Conservation (phyloP, 768 basidiomycete species). For the Phanerochaete sordida region DNA sequence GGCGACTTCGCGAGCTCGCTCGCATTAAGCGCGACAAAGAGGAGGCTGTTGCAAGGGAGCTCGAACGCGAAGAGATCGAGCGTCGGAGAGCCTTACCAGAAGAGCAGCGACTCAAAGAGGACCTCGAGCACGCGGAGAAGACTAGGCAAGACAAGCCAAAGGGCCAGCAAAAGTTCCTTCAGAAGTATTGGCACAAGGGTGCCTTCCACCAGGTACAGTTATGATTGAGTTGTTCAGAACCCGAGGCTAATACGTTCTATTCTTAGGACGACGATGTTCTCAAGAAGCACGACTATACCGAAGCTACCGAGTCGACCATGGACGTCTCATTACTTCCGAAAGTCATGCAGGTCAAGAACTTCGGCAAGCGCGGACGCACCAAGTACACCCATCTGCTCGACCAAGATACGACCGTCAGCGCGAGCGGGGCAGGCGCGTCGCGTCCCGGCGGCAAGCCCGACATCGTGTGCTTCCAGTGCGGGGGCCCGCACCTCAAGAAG, state of each 20-base stretch:
- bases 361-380: conserved; percentile 86
- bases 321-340: conserved; percentile 88
- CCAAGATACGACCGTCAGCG: conserved; percentile 78
- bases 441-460: conserved; percentile 48
- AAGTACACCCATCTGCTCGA: conserved; percentile 97
- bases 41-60: conserved; percentile 73
- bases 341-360: conserved; percentile 97
- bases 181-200: conserved; percentile 99
- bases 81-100: conserved; percentile 90
- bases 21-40: conserved; percentile 95
- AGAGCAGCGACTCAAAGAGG: conserved; percentile 88
- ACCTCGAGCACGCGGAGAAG: conserved; percentile 82
- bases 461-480: conserved; percentile 82
- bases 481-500: conserved; percentile 91
- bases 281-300: conserved; percentile 78
- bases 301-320: conserved; percentile 82
- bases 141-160: conserved; percentile 85
- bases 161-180: conserved; percentile 87
- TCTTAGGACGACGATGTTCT: conserved; percentile 85
- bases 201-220: conserved; percentile 89
- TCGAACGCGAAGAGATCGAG: conserved; percentile 90
- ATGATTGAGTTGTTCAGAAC: not conserved
- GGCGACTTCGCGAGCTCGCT: conserved; percentile 91
- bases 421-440: conserved; percentile 66
- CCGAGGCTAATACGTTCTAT: not conserved